phyloP scores from a whole-genome alignment of 805 yeast species.

The Candida awuae region DNA sequence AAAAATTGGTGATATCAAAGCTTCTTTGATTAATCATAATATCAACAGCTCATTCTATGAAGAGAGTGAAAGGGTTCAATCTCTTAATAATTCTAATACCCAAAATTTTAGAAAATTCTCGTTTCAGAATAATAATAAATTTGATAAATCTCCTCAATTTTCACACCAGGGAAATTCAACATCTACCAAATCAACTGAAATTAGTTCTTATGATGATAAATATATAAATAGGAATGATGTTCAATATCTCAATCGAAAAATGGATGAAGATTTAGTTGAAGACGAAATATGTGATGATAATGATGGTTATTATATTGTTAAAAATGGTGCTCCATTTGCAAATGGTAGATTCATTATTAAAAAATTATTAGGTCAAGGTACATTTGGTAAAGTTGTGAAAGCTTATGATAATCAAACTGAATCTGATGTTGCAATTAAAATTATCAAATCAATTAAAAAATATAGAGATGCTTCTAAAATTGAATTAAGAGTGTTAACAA shows the following conservation, averaged over 20 bases:
- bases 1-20: conserved; percentile 37
- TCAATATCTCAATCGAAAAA: background rate
- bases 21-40: conserved; percentile 23
- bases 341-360: conserved; percentile 59
- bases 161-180: conserved; percentile 5
- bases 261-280: conserved; percentile 1
- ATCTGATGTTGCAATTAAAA: conserved; percentile 77
- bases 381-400: conserved; percentile 83
- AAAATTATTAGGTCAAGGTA: conserved; percentile 79
- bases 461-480: conserved; percentile 93
- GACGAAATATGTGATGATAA: conserved; percentile 46
- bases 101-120: conserved; percentile 19
- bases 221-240: background rate
- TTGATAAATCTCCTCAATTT: conserved; percentile 4
- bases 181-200: conserved; percentile 15
- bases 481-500: conserved; percentile 74
- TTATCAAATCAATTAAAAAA: conserved; percentile 85
- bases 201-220: conserved; percentile 10
- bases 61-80: no score
- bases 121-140: conserved; percentile 14
- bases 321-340: conserved; percentile 55
- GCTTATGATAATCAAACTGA: conserved; percentile 62
- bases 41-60: no score
- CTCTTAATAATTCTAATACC: conserved; percentile 5
- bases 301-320: conserved; percentile 68